phyloP scores from a whole-genome alignment of 2,329 filamentous ascomycete species.

The Penicillium corylophilum region DNA sequence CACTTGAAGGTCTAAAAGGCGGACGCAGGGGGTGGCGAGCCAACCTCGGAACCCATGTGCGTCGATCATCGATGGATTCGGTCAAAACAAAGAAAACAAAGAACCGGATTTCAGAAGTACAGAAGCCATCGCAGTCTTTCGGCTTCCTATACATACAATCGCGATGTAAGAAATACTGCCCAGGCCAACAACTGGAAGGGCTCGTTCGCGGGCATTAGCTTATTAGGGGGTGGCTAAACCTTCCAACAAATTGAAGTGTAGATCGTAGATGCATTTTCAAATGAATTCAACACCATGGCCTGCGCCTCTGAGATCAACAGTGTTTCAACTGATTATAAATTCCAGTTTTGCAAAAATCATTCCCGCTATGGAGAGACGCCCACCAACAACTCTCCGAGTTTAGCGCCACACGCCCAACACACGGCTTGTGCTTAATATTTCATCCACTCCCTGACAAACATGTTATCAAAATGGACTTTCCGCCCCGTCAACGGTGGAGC shows the following conservation, averaged over 20 bases:
- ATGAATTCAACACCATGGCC: neutral
- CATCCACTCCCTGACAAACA: too few relatives aligned
- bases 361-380: neutral
- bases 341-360: neutral
- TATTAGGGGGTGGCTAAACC: neutral
- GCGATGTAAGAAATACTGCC: too few relatives aligned
- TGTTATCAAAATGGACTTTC: neutral
- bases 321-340: neutral
- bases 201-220: too few relatives aligned
- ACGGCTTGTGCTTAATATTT: neutral
- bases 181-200: too few relatives aligned
- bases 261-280: neutral
- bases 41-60: conserved; percentile 4
- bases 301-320: neutral
- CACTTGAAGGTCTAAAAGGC: conserved; percentile 3
- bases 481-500: neutral
- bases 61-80: conserved; percentile 7
- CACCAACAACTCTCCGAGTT: neutral
- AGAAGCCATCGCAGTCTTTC: neutral
- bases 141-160: neutral
- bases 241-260: neutral
- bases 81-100: neutral
- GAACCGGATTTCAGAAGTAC: conserved; percentile 3
- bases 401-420: neutral
- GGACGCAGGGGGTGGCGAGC: conserved; percentile 9